Evolutionary conservation across 139 green algal species (phyloP), one percentile per base, ranked within the genome.

Genomic region (Tetraselmis chui): DNA sequence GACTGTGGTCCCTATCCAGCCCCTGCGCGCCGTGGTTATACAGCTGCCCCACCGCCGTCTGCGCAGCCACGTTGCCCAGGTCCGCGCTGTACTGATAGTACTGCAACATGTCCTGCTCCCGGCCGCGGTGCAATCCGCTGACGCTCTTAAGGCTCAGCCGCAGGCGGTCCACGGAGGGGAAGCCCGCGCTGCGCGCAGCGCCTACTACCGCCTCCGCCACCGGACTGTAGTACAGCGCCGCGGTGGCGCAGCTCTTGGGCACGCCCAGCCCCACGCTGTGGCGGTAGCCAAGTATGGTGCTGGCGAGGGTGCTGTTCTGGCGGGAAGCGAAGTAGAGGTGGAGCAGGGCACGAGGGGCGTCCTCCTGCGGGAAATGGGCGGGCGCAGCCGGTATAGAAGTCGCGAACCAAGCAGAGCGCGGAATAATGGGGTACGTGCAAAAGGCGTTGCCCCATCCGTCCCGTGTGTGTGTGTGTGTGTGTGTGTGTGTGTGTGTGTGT

Each of bases 1-100:
- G 77, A 25, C 29, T 79, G 78, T 92, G 84, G 86, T 97, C 92
- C 0, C 88, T 83, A 2, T 85, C 32, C 0, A 92, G 81, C 11
- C 95, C 95, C 30, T 95, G 88, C n/a, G 86, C 87, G 79, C 93
- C 93, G 29, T 85, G 85, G 77, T 90, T 93, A 28, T 97, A 90
- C 31, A 98, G 84, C 78, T 93, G 88, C 0, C 89, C 91, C 59
- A 97, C 89, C 59, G 91, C 89, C 1, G 91, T 90, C 84, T 96
- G 92, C 23, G 95, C 95, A 22, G 95, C 93, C 45, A 89, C 86
- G 82, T 97, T 95, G 31, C 95, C 95, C 83, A 94, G 85, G 85
- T 98, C 95, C 1, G 95, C 95, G 79, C 88, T 93, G 90, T 95
- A 95, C 87, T 97, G 86, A 80, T 95, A 94, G 83, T 91, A 95